phyloP scores from a whole-genome alignment of 257 asterid genomes.

The Primulina eburnea region DNA sequence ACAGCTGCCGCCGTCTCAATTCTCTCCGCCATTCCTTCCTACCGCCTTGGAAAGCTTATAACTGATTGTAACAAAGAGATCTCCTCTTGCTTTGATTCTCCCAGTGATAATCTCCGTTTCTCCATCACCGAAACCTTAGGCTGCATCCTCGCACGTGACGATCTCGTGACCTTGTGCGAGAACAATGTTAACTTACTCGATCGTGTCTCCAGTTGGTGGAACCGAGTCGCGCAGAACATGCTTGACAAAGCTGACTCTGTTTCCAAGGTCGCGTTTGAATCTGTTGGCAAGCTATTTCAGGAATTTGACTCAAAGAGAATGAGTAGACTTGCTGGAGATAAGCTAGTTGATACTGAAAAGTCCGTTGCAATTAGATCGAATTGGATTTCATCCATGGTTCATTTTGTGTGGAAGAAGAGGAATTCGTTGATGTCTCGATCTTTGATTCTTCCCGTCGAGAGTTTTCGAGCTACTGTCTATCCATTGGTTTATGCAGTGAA shows the following conservation, averaged over 20 bases:
- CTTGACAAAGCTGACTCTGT: constrained; percentile 76
- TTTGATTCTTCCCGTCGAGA: constrained; percentile 72
- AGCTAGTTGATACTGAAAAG: constrained; percentile 82
- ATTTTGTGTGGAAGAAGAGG: constrained; percentile 72
- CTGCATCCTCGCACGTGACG: constrained; percentile 82
- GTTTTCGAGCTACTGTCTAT: constrained; percentile 64
- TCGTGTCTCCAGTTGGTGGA: constrained; percentile 86
- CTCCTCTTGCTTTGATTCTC: constrained; percentile 74
- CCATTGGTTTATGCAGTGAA: constrained; percentile 79
- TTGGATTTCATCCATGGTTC: constrained; percentile 79
- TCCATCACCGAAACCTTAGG: constrained; percentile 85
- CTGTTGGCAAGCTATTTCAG: constrained; percentile 75
- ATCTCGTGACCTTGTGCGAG: constrained; percentile 77
- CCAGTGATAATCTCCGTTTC: constrained; percentile 68
- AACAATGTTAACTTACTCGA: constrained; percentile 76
- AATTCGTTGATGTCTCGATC: constrained; percentile 68
- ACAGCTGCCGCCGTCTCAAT: constrained; percentile 87
- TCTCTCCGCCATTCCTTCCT: constrained; percentile 79
- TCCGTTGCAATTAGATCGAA: constrained; percentile 79
- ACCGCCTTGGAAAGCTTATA: constrained; percentile 78
- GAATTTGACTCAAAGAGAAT: constrained; percentile 83
- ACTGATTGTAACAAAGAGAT: constrained; percentile 70
- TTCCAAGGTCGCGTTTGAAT: constrained; percentile 76
- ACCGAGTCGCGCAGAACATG: constrained; percentile 69
- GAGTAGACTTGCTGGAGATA: constrained; percentile 93